Percentiles rank a stretch among this genome's conserved stretches.
Conservation (phyloP, 2,329 filamentous ascomycete genomes). For the Fusarium sp. region DNA sequence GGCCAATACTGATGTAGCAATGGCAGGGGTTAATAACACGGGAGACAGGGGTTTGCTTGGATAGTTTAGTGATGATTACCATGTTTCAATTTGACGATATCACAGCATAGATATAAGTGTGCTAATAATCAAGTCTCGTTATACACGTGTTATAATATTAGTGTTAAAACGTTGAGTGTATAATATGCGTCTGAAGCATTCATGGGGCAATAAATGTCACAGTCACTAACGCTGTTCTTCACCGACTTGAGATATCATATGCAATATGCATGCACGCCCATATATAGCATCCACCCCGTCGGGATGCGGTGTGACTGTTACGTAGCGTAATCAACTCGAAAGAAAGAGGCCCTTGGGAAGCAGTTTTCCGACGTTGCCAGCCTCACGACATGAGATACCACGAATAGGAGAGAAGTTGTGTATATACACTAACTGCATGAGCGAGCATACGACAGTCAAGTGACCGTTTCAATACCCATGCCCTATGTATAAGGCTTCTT, state of each 20-base stretch:
- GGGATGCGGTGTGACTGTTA: conserved; percentile 28
- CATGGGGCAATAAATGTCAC: neutral
- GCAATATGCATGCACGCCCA: neutral
- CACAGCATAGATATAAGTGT: conserved; percentile 7
- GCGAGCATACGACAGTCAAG: neutral
- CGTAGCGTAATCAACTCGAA: neutral
- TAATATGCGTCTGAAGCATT: neutral
- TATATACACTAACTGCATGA: neutral
- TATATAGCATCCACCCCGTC: conserved; percentile 7
- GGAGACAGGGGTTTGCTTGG: conserved; percentile 11
- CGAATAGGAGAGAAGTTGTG: neutral
- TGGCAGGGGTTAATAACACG: conserved; percentile 12
- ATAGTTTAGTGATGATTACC: neutral
- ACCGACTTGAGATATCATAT: conserved; percentile 18
- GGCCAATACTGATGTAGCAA: conserved; percentile 13
- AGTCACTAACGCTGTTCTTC: neutral
- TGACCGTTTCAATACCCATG: neutral
- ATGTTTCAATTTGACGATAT: conserved; percentile 2
- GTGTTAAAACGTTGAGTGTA: neutral
- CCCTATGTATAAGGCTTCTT: neutral
- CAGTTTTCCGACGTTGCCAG: conserved; percentile 16
- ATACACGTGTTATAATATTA: neutral
- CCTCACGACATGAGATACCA: conserved; percentile 5
- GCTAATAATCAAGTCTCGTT: neutral
- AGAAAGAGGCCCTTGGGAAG: neutral